phyloP scores from a whole-genome alignment of 805 yeast genomes.

The Teunomyces pallodes region DNA sequence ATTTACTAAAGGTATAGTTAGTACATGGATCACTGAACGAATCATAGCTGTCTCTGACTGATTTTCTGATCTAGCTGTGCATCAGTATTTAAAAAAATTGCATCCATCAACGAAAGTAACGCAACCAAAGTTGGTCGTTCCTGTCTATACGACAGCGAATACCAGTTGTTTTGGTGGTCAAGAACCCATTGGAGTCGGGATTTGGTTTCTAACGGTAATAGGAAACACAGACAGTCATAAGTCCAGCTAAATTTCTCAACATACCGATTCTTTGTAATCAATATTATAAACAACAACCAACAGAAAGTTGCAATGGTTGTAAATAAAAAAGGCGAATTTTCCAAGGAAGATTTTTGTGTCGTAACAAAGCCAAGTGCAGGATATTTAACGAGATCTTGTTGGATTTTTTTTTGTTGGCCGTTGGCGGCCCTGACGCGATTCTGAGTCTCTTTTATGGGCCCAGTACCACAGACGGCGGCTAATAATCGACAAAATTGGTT shows the following conservation, averaged over 20 bases:
- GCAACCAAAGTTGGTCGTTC: neutral
- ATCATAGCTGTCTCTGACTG: neutral
- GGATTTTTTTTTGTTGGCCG: conserved; percentile 4
- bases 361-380: neutral
- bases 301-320: conserved; percentile 1
- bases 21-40: neutral
- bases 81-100: neutral
- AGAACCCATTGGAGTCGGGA: neutral
- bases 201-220: neutral
- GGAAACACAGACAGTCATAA: neutral
- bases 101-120: neutral
- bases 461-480: neutral
- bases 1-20: conserved; percentile 9
- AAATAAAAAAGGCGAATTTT: conserved; percentile 1
- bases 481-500: neutral
- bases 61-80: neutral
- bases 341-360: conserved; percentile 2
- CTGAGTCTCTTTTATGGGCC: neutral
- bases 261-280: conserved; percentile 1
- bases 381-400: conserved; percentile 1
- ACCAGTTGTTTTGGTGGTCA: neutral
- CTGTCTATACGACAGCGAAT: neutral
- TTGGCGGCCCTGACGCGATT: neutral
- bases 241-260: neutral
- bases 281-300: conserved; percentile 2